Evolutionary conservation across 1,284 basidiomycete genomes (phyloP).

Genomic region (Tranzscheliella williamsii): DNA sequence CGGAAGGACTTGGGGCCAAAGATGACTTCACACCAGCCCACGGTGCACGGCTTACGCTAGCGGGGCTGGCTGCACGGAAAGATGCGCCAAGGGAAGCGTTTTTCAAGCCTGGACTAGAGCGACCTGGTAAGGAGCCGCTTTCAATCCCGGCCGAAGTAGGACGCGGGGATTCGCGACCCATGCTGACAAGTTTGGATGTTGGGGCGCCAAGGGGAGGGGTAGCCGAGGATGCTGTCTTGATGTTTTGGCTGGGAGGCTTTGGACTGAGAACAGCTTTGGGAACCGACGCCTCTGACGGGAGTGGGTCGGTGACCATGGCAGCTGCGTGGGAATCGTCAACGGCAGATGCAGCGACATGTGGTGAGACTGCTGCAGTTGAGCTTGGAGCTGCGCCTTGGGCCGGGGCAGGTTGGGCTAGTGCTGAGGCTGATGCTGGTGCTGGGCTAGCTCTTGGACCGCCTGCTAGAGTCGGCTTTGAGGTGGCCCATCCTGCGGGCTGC

Average conservation of each 20-base stretch:
- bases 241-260: conserved; percentile 7
- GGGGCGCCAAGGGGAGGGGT: conserved; percentile 11
- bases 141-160: conserved; percentile 33
- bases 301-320: conserved; percentile 7
- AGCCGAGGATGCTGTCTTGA: background rate
- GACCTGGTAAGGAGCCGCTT: conserved; percentile 14
- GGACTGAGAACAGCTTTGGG: conserved; percentile 14
- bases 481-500: conserved; percentile 39
- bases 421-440: background rate
- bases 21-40: conserved; percentile 44
- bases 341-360: background rate
- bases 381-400: conserved; percentile 32
- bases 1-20: conserved; percentile 10
- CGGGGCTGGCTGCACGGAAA: conserved; percentile 22
- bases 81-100: conserved; percentile 39
- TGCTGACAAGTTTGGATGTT: conserved; percentile 44
- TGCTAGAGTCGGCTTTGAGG: conserved; percentile 11
- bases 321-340: conserved; percentile 1
- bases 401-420: conserved; percentile 1
- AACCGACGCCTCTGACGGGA: conserved; percentile 27
- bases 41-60: conserved; percentile 36
- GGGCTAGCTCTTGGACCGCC: background rate
- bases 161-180: conserved; percentile 32
- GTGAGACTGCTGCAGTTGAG: no score
- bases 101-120: conserved; percentile 39